Base-by-base conservation (phyloP, 2,329 filamentous ascomycete species). In the Beauveria medogensis region DNA sequence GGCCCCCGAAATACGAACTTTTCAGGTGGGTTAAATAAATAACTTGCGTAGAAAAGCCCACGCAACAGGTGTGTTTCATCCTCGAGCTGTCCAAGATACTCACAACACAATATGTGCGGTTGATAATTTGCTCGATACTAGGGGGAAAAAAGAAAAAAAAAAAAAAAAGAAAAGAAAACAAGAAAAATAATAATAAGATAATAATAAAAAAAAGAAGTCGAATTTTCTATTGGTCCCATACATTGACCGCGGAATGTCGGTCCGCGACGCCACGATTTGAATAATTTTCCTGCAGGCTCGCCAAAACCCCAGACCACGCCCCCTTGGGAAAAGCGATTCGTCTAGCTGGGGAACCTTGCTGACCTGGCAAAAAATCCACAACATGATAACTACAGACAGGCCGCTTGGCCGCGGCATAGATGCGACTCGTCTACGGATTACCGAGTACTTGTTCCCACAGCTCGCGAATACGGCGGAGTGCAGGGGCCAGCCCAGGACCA, bases 11-110 rank as follows among this genome's bases (percentile, higher is more conserved):
- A 30, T 9, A 9, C 30, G 30, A 30, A 10, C 30, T 12, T 30
- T 30, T 30, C 18, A 12, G 14, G 40, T n/a, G 54, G 20, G 60
- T 12, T 9, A 20, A 56, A 37, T 3, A 53, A 56, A 37, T 2
- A 53, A 30, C 65, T 34, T 60, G 77, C 79, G 78, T 5, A 84
- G 68, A 55, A 90, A 88, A 0, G 80, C 82, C 88, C 88, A 91
- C 0, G 86, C 83, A 5, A 90, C 73, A 0, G 81, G 78, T 1
- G 73, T 78, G 30, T 30, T 1, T 75, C 77, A 20, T 80, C 76
- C 1, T 71, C 67, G 0, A 75, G 68, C 57, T 69, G 68, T 62
- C 73, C 66, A 28, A 82, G 69, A 14, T 73, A 80, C 10, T 75
- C 70, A n/a, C 57, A 47, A 22, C 14, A 0, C 5, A 34, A 14